These are phyloP conservation scores for Podila verticillata DNA, from an alignment of 192 early-diverging fungal genomes.

Conservation along the genomic window DNA sequence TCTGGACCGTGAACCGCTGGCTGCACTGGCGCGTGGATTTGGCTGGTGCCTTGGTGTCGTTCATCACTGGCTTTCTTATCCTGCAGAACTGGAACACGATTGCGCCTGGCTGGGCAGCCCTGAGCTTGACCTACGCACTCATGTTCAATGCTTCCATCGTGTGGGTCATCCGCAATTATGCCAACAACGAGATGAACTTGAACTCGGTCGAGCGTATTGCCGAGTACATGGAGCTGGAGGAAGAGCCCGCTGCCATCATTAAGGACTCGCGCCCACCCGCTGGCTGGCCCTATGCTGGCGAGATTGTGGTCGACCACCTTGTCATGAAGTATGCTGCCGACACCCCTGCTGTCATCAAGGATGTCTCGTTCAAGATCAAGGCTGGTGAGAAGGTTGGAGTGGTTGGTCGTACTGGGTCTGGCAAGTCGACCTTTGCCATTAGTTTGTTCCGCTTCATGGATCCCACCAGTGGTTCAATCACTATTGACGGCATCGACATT, in stretches of 20 bases:
- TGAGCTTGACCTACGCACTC: slow-evolving; percentile 85
- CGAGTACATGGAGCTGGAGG: slow-evolving; percentile 84
- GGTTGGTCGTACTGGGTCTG: slow-evolving; percentile 71
- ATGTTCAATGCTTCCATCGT: slow-evolving; percentile 82
- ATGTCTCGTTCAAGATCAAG: slow-evolving; percentile 67
- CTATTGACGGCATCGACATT: slow-evolving; percentile 66
- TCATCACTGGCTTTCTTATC: slow-evolving; percentile 75
- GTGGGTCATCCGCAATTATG: slow-evolving; percentile 85
- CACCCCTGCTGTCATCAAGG: slow-evolving; percentile 71
- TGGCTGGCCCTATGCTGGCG: slow-evolving; percentile 73
- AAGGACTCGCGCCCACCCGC: slow-evolving; percentile 54
- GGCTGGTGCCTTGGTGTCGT: slow-evolving; percentile 76
- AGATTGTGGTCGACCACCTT: slow-evolving; percentile 73
- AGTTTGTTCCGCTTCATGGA: slow-evolving; percentile 70
- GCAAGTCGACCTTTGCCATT: slow-evolving; percentile 67
- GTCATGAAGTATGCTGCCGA: slow-evolving; percentile 80
- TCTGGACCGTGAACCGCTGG: slow-evolving; percentile 91
- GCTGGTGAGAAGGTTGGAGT: slow-evolving; percentile 69
- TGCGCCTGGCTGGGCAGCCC: slow-evolving; percentile 87
- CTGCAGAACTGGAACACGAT: slow-evolving; percentile 58
- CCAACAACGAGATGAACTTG: slow-evolving; percentile 87
- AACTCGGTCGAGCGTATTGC: slow-evolving; percentile 88
- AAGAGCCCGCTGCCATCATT: slow-evolving; percentile 74
- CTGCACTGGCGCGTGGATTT: slow-evolving; percentile 85
- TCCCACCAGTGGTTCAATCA: slow-evolving; percentile 53